phyloP scores from a whole-genome alignment of 805 yeast genomes.

The Nadsonia fulvescens region DNA sequence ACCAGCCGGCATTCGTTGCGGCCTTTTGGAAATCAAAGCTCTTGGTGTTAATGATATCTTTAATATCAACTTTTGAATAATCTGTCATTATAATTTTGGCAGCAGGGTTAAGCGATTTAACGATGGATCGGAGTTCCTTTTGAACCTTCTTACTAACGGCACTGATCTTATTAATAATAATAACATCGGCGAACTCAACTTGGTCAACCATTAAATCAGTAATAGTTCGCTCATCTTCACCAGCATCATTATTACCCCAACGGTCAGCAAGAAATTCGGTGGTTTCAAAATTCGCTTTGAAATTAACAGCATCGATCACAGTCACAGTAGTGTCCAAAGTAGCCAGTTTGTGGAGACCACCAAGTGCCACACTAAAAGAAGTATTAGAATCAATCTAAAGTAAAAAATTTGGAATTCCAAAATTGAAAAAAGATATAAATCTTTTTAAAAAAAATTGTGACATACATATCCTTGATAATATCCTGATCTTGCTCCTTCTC shows the following conservation, averaged over 20 bases:
- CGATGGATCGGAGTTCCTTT: conserved; percentile 18
- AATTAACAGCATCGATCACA: conserved; percentile 27
- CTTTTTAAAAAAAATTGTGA: conserved; percentile 13
- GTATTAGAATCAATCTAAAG: too few species aligned
- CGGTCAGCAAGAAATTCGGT: conserved; percentile 25
- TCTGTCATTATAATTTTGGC: conserved; percentile 23
- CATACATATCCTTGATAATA: conserved; percentile 9
- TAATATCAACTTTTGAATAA: conserved; percentile 22
- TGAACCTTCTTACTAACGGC: conserved; percentile 15
- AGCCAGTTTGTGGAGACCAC: conserved; percentile 25
- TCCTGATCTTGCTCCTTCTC: conserved; percentile 9
- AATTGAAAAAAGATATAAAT: too few species aligned
- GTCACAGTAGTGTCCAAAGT: conserved; percentile 29
- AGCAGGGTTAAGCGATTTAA: conserved; percentile 24
- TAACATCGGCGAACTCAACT: conserved; percentile 28
- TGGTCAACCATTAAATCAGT: conserved; percentile 30
- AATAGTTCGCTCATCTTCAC: conserved; percentile 26
- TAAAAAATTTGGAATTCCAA: too few species aligned
- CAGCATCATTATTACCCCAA: conserved; percentile 20
- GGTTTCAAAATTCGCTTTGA: conserved; percentile 25
- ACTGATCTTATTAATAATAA: conserved; percentile 25
- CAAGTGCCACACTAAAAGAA: conserved; percentile 20
- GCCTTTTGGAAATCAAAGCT: conserved; percentile 26
- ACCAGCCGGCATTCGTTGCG: conserved; percentile 28
- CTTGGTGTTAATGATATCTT: conserved; percentile 22